Conservation (phyloP, 495 filamentous ascomycete species). For the Rhypophila decipiens region DNA sequence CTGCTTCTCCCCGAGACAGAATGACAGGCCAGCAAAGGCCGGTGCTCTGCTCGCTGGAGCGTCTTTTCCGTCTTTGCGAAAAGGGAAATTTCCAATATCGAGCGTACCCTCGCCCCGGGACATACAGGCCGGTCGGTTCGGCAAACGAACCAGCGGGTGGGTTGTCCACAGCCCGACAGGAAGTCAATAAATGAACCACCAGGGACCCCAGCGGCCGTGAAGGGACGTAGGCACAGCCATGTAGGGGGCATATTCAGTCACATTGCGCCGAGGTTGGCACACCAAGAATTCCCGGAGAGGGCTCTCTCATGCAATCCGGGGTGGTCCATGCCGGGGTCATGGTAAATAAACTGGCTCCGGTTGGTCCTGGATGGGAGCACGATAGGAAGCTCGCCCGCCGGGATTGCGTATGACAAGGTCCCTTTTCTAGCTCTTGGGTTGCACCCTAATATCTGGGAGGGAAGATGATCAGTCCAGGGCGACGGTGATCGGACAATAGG, state of each 20-base stretch:
- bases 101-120: not conserved
- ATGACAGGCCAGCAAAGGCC: constrained; percentile 1
- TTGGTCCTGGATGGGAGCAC: constrained; percentile 7
- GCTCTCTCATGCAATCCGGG: not conserved
- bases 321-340: constrained; percentile 11
- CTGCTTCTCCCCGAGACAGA: constrained; percentile 3
- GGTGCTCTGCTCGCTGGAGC: constrained; percentile 2
- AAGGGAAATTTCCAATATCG: constrained; percentile 13
- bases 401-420: not conserved
- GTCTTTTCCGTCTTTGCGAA: constrained; percentile 16
- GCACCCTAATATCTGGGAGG: constrained; percentile 9
- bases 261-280: too few relatives aligned
- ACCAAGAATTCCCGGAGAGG: too few relatives aligned
- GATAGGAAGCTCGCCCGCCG: constrained; percentile 1
- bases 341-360: constrained; percentile 10
- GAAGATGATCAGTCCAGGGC: constrained; percentile 2
- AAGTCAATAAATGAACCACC: not conserved
- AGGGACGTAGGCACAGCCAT: too few relatives aligned
- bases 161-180: not conserved
- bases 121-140: constrained; percentile 1
- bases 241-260: too few relatives aligned
- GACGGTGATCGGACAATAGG: not conserved
- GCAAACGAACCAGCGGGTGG: not conserved
- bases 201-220: too few relatives aligned
- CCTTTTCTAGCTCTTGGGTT: constrained; percentile 9